Base-by-base conservation (phyloP, 2,329 filamentous ascomycete species). In the Apiospora saccharicola region DNA sequence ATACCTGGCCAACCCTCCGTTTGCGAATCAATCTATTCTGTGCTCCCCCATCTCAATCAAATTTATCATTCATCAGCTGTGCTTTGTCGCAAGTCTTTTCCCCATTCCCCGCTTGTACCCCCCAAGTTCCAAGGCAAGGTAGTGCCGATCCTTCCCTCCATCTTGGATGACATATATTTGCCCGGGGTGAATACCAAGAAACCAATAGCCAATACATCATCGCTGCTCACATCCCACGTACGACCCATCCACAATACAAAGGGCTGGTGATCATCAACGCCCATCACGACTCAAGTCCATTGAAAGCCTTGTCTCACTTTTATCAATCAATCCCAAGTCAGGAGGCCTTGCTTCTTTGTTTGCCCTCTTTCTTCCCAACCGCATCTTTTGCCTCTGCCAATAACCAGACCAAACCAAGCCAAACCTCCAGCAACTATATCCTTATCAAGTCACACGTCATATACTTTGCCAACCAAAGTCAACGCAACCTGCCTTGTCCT, bases 251-350 rank as follows among this genome's bases (percentile, higher is more conserved):
- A 64, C 57, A 37, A 37, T 64, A 34, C 57, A 10, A 64, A 64
- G 57, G 30, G 34, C 57, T 64, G 57, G 57, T 64, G 57, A n/a
- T 64, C 57, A 64, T 64, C 57, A 64, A 64, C 57, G 19, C 12
- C 57, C 19, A 69, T 69, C 67, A 49, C 47, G 67, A 69, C 47
- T 69, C 67, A 41, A 46, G 67, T 49, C 26, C 34, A 46, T 44
- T 34, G 44, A 49, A 69, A 67, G 72, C 69, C 72, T 69, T 73
- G 72, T 73, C 72, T 73, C 44, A 68, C 53, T 67, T 69, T 67
- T 69, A 71, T 71, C 69, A 70, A 73, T 69, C 72, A 43, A 71
- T 70, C 24, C 51, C 49, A 57, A 46, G 46, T 53, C 53, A 67
- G 47, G 30, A 26, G 44, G 34, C 69, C 46, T 14, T 53, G 49